phyloP scores from a whole-genome alignment of 192 early-diverging fungal genomes.

The Phycomyces blakesleeanus region DNA sequence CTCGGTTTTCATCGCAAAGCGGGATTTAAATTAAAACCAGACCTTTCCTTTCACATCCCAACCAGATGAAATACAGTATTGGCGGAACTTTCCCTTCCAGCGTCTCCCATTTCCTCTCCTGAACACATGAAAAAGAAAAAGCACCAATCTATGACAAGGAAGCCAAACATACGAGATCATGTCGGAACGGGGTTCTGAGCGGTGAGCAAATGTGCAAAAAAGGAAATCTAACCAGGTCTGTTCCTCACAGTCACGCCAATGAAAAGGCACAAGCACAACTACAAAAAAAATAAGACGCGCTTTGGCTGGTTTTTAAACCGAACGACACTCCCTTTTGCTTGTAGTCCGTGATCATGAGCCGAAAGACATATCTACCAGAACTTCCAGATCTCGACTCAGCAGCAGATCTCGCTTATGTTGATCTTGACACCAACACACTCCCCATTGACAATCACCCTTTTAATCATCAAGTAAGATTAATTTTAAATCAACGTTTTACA shows the following conservation, averaged over 20 bases:
- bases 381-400: not conserved
- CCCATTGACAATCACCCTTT: slow-evolving; percentile 21
- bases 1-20: not conserved
- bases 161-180: no score
- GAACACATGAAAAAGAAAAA: not conserved
- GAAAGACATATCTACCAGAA: slow-evolving; percentile 10
- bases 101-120: not conserved
- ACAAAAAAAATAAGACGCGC: not conserved
- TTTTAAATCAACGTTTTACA: not conserved
- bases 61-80: not conserved
- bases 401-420: slow-evolving; percentile 3
- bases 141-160: not conserved
- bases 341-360: slow-evolving; percentile 4
- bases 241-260: not conserved
- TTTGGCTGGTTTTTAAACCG: not conserved
- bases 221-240: no score
- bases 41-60: not conserved
- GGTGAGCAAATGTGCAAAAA: no score
- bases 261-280: not conserved
- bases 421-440: not conserved
- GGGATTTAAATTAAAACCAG: not conserved
- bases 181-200: no score
- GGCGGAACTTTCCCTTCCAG: not conserved
- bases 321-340: not conserved
- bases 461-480: slow-evolving; percentile 18